Evolutionary conservation across 371 early-diverging fungal species (phyloP), one percentile per base, ranked within the genome.

Genomic region (Apophysomyces variabilis): DNA sequence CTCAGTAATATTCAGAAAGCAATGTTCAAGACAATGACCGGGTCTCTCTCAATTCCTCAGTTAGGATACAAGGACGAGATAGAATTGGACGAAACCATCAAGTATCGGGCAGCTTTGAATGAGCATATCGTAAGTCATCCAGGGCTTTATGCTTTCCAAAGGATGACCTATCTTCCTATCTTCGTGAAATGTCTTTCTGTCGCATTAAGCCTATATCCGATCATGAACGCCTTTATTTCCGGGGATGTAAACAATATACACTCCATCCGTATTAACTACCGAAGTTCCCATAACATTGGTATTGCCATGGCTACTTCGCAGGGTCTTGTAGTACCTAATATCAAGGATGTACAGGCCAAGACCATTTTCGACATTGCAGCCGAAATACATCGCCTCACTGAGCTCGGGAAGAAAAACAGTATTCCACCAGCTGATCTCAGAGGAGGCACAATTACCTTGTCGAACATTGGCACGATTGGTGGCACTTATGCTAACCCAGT

Each of bases 21-120:
- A 70, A 99, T 99, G 99, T 96, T 95, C 85, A 94, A 95, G 73
- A 83, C 88, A 38, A 99, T 99, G 99, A 93, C 97, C 5, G 87
- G 88, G 56, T 95, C 98, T 0, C 87, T 97, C 1, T 61, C 82
- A 5, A 97, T 99, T 64, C 99, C 99, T 7, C 97, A 97, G 74
- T 92, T 99, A 78, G 93, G 96, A 7, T 98, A 89, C 84, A 87
- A 92, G 47, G 99, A 99, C 67, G 95, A 96, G 70, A 90, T 98
- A 66, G 79, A 87, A 50, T 68, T 97, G 36, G 90, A 94, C 69
- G 81, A 86, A 12, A 76, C 89, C 1, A 82, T 87, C 38, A 77
- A 82, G 26, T 87, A 90, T 60, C 88, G 97, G 0, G 71, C 74
- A 26, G 73, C 82, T 3, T 76, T 98, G 67, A 96, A 97, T 75